Base-by-base conservation (phyloP, 495 filamentous ascomycete species). In the Daldinia caldariorum region DNA sequence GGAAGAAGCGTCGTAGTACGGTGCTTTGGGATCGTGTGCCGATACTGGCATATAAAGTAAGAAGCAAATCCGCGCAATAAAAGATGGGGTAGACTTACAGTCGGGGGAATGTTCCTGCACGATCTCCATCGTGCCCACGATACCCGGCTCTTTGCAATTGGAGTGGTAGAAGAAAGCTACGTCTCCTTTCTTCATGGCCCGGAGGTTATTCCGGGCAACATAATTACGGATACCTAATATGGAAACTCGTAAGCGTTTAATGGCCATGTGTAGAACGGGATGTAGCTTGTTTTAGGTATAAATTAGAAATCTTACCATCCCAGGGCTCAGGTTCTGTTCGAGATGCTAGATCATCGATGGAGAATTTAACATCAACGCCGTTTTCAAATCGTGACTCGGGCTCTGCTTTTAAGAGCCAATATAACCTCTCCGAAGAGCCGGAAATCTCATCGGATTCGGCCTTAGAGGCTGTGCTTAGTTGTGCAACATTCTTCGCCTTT, bases 401-500 rank as follows among this genome's bases (percentile, higher is more conserved):
- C 79, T 98, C 94, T 7, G 94, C 93, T 82, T 98, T 98, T 88
- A 98, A 88, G 66, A 98, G 87, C 94, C 94, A 97, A 79, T 92
- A 97, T 58, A 80, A 83, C 66, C 73, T 82, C 29, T 74, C 76
- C 6, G 70, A 73, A 51, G 67, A 67, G 12, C 1, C 9, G 14
- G 51, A 2, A 3, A 37, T 37, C 32, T 58, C 60, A 29, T 61
- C 67, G 13, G 58, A 47, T 45, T 69, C 58, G 5, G 67, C 16
- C 34, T 54, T 56, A 4, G 65, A 41, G 26, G n/a, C 16, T 18
- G 59, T 31, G 37, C 41, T 72, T 53, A 39, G 45, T 41, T 68
- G 38, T 10, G 64, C 51, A 7, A 10, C 16, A 6, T 51, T 64
- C 50, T 66, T 61, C 12, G 43, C 39, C 53, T 67, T 69, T 12